Evolutionary conservation across 345 rosid genomes (phyloP).

Genomic region (Dipteronia sinensis): DNA sequence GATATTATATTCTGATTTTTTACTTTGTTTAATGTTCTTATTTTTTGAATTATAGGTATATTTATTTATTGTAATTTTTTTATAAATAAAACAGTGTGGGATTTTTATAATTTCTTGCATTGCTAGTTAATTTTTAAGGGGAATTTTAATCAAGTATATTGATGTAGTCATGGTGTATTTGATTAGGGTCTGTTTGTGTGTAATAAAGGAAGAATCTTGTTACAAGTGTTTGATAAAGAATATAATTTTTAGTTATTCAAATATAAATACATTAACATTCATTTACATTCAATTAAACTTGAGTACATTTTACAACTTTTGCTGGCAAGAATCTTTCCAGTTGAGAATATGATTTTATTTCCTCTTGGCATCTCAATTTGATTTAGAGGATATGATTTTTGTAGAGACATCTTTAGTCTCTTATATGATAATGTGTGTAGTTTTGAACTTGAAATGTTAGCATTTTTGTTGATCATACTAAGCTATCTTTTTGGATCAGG

Average conservation of each 20-base stretch:
- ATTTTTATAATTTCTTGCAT: not conserved
- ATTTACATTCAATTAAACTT: too few species aligned
- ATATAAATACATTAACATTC: not conserved
- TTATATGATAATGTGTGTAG: not conserved
- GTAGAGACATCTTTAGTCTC: not conserved
- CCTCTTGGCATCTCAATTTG: not conserved
- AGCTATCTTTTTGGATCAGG: constrained; percentile 34
- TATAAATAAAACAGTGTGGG: not conserved
- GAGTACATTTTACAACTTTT: not conserved
- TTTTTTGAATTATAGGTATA: not conserved
- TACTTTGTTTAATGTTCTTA: too few species aligned
- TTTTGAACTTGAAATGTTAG: not conserved
- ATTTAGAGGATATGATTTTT: not conserved
- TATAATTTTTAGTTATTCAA: not conserved
- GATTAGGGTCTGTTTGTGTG: not conserved
- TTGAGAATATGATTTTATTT: not conserved
- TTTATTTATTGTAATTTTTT: too few species aligned
- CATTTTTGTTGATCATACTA: not conserved
- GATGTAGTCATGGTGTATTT: not conserved
- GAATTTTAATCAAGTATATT: not conserved
- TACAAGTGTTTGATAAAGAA: not conserved
- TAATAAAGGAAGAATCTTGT: too few species aligned
- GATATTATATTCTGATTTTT: not conserved
- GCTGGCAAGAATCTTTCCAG: not conserved
- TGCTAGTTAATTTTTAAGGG: too few species aligned